A percentile compares a stretch with the other conserved stretches of the same genome.
Conservation (phyloP, 768 basidiomycete genomes). For the Suillus tomentosus region DNA sequence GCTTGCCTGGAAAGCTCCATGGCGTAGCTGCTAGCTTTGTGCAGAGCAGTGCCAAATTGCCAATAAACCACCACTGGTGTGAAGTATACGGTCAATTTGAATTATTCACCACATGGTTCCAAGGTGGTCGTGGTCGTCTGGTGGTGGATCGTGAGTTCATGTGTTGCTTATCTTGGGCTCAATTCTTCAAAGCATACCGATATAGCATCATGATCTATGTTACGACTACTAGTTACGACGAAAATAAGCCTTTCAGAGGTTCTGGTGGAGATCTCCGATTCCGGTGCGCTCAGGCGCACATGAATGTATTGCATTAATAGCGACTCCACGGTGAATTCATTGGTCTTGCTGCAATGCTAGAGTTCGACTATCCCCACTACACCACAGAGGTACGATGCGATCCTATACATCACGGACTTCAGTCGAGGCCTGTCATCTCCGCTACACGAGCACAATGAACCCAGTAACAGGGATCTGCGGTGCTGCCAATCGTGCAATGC, state of each 20-base stretch:
- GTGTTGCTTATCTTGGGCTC: not conserved
- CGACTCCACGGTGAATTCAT: not conserved
- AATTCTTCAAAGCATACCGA: not conserved
- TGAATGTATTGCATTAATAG: not conserved
- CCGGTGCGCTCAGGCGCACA: not conserved
- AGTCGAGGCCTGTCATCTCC: not conserved
- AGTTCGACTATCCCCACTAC: no score
- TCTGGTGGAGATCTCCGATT: not conserved
- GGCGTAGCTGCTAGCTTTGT: not conserved
- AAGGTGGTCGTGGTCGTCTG: not conserved
- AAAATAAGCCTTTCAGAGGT: not conserved
- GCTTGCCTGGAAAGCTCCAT: not conserved
- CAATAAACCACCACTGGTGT: not conserved
- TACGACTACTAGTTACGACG: not conserved
- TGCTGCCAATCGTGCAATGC: not conserved
- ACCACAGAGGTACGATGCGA: no score
- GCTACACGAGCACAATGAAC: not conserved
- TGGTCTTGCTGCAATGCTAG: not conserved
- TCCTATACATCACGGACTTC: not conserved
- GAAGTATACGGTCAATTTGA: not conserved
- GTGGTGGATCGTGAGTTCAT: not conserved
- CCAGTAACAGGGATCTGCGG: not conserved
- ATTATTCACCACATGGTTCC: not conserved
- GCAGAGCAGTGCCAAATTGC: not conserved
- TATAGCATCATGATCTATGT: not conserved